These are phyloP conservation scores for Huntiella omanensis DNA, from an alignment of 2,329 filamentous ascomycete species.

Conservation along the genomic window DNA sequence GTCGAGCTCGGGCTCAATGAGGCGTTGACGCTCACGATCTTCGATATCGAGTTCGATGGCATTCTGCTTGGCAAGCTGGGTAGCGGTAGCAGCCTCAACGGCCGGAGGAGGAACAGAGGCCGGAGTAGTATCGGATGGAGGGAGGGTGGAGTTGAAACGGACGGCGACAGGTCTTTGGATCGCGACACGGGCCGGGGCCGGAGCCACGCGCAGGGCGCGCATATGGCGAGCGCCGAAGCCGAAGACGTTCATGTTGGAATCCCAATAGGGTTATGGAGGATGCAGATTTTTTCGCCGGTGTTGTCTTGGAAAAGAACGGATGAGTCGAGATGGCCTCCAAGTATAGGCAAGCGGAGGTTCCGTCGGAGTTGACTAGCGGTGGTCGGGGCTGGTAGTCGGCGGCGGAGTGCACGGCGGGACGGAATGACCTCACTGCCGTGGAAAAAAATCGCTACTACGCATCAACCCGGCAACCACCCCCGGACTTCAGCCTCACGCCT, in stretches of 20 bases:
- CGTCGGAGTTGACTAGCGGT: neutral
- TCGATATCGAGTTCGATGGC: too few relatives aligned
- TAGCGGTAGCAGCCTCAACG: neutral
- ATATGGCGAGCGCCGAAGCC: constrained; percentile 17
- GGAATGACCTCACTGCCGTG: neutral
- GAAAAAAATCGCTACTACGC: neutral
- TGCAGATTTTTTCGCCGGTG: neutral
- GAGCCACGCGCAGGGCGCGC: constrained; percentile 18
- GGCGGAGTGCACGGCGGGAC: neutral
- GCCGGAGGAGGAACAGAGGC: neutral
- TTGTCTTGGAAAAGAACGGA: too few relatives aligned
- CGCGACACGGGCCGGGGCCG: constrained; percentile 15
- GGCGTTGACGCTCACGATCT: constrained; percentile 6
- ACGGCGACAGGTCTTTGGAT: neutral
- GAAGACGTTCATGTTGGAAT: constrained; percentile 11
- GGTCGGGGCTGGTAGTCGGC: neutral
- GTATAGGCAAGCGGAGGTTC: neutral
- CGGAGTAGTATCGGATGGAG: neutral
- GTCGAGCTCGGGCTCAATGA: constrained; percentile 11
- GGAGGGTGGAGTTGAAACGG: constrained; percentile 5
- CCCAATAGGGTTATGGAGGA: neutral
- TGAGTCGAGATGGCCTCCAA: too few relatives aligned
- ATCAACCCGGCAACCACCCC: neutral
- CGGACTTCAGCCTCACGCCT: constrained; percentile 10
- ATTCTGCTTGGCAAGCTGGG: neutral